Base-by-base conservation (phyloP, 805 yeast genomes). In the Ogataea kodamae region DNA sequence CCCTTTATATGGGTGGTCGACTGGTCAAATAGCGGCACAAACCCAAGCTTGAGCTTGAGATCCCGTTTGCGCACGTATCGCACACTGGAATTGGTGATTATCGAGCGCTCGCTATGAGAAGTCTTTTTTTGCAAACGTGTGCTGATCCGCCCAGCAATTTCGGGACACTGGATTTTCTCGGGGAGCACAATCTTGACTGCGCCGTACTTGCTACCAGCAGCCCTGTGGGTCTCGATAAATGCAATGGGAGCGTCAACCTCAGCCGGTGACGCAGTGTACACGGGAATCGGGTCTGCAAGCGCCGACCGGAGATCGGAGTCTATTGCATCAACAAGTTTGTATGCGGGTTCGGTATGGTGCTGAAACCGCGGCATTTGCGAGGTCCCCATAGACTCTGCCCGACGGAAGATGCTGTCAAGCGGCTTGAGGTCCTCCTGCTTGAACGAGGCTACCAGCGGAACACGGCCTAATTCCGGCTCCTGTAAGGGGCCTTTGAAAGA, bases 151-250 rank as follows among this genome's bases (percentile, higher is more conserved):
- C 26, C 25, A 1, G 19, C 8, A 10, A 25, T 18, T 6, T 25
- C 13, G n/a, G 26, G n/a, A 2, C 9, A 11, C 12, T 13, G 22
- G 9, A 13, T 22, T 28, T 28, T 27, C 9, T 10, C 15, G 11
- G 90, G 89, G 4, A 94, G 80, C 5, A 72, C 64, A 3, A 89
- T 54, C 50, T 88, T 89, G 26, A 87, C 59, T 49, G 92, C 88
- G 0, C 96, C 96, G 54, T 69, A 76, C 18, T 61, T 54, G 19
- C 54, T 58, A 3, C 92, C 95, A 7, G 68, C 48, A 0, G 68
- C 64, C 9, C 60, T 55, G 1, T 76, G 56, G 9, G 72, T 64
- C 14, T 82, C 80, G 11, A 85, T 62, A 45, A 78, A 81, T n/a
- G 55, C 56, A 13, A 81, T 72, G 1, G 95, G 94, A 52, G 81